Evolutionary conservation across 176 grass and related monocot species (phyloP).

Genomic region (Phoenix dactylifera): DNA sequence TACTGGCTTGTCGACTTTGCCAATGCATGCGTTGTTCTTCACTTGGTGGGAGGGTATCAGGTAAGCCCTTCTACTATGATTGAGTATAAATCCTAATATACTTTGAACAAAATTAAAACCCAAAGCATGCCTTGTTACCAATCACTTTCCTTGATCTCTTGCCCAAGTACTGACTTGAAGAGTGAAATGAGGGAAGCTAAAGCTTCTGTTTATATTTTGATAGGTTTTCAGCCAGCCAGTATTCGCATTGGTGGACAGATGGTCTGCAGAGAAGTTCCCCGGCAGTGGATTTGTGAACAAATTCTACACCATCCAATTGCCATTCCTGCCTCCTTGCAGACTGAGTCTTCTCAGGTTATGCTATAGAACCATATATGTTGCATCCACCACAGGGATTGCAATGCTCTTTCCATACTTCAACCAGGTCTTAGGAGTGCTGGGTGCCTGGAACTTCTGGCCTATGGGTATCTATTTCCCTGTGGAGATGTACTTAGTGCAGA

Average conservation of each 20-base stretch:
- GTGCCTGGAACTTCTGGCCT: conserved; percentile 68
- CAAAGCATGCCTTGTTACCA: no score
- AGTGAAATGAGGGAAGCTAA: no score
- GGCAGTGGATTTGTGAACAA: conserved; percentile 52
- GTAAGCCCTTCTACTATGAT: conserved; percentile 6
- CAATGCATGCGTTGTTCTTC: conserved; percentile 64
- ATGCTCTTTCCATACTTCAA: conserved; percentile 76
- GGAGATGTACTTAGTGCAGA: conserved; percentile 82
- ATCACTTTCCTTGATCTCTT: no score
- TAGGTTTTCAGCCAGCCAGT: conserved; percentile 72
- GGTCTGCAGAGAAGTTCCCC: conserved; percentile 32
- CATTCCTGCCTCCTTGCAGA: conserved; percentile 30
- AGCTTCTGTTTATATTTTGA: neutral
- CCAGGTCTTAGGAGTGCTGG: conserved; percentile 56
- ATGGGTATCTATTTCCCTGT: conserved; percentile 79
- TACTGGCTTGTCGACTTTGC: conserved; percentile 82
- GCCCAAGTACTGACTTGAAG: no score
- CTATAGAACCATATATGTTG: conserved; percentile 62
- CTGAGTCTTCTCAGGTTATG: conserved; percentile 49
- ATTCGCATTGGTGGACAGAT: conserved; percentile 50
- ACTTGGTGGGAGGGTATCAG: conserved; percentile 69
- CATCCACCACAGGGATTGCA: conserved; percentile 43
- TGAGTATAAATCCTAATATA: no score
- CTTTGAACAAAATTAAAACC: no score
- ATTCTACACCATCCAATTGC: conserved; percentile 34